Conservation (phyloP, 306 rosid species). For the Prunus fruticosa region DNA sequence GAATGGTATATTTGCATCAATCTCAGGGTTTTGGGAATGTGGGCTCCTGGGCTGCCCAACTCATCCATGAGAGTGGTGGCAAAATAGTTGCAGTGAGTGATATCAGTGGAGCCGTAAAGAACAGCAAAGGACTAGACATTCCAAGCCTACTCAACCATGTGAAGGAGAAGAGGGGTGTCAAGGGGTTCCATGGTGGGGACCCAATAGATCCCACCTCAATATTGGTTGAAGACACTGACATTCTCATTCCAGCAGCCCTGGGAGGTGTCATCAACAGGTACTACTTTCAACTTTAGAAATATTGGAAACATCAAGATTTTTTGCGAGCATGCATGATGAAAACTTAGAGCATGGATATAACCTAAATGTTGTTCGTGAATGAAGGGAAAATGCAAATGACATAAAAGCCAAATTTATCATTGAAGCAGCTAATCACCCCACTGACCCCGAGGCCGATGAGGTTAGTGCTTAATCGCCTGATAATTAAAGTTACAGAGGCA, state of each 20-base stretch:
- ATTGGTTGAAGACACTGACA: conserved; percentile 77
- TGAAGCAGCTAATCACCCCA: conserved; percentile 96
- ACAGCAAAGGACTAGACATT: conserved; percentile 68
- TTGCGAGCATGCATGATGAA: background rate
- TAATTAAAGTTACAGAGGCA: background rate
- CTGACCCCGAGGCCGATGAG: conserved; percentile 98
- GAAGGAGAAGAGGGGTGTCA: conserved; percentile 54
- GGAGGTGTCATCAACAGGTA: conserved; percentile 91
- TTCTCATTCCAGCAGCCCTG: conserved; percentile 92
- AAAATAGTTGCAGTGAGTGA: conserved; percentile 89
- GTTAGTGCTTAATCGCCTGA: conserved; percentile 29
- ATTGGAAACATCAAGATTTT: background rate
- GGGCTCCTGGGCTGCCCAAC: conserved; percentile 91
- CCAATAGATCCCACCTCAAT: conserved; percentile 53
- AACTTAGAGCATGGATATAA: background rate
- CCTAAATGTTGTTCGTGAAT: background rate
- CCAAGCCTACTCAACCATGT: conserved; percentile 64
- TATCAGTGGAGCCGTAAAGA: conserved; percentile 77
- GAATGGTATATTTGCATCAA: background rate
- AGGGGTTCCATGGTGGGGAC: conserved; percentile 74
- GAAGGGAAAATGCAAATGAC: conserved; percentile 80
- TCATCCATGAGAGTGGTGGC: conserved; percentile 77
- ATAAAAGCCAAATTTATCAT: conserved; percentile 78
- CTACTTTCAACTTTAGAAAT: too few relatives aligned
- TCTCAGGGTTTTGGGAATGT: conserved; percentile 92